phyloP scores from a whole-genome alignment of 495 filamentous ascomycete species.

The Cercophora scortea region DNA sequence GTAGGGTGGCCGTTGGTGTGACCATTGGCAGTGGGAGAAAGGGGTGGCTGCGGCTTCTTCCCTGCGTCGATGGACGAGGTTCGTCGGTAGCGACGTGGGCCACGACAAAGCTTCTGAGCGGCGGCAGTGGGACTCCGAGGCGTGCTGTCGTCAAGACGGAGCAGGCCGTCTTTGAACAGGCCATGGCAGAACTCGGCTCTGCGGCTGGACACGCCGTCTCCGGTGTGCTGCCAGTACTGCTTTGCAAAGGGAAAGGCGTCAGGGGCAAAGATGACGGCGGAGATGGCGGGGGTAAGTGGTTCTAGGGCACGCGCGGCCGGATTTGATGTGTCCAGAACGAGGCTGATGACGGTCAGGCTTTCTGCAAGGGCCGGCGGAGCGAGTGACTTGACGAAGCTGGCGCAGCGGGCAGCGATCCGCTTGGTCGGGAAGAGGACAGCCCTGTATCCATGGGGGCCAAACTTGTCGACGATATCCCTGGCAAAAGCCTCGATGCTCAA shows the following conservation, averaged over 20 bases:
- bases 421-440: conserved; percentile 76
- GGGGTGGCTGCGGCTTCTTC: too few species aligned
- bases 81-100: conserved; percentile 66
- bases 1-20: conserved; percentile 1
- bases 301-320: conserved; percentile 39
- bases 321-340: conserved; percentile 48
- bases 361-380: conserved; percentile 36
- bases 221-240: conserved; percentile 91
- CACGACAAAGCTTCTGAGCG: conserved; percentile 46
- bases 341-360: conserved; percentile 57
- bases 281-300: conserved; percentile 43
- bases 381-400: conserved; percentile 58
- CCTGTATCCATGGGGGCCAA: conserved; percentile 54
- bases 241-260: conserved; percentile 65
- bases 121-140: conserved; percentile 8
- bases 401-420: conserved; percentile 58
- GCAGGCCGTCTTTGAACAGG: conserved; percentile 60
- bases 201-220: conserved; percentile 89
- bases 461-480: conserved; percentile 52
- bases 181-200: conserved; percentile 80
- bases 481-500: conserved; percentile 70
- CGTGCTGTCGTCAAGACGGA: conserved; percentile 44
- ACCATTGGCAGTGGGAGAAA: background rate
- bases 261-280: conserved; percentile 62
- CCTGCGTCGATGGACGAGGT: conserved; percentile 40